Base-by-base conservation (phyloP, 1,284 basidiomycete genomes). In the Sporisorium graminicola region DNA sequence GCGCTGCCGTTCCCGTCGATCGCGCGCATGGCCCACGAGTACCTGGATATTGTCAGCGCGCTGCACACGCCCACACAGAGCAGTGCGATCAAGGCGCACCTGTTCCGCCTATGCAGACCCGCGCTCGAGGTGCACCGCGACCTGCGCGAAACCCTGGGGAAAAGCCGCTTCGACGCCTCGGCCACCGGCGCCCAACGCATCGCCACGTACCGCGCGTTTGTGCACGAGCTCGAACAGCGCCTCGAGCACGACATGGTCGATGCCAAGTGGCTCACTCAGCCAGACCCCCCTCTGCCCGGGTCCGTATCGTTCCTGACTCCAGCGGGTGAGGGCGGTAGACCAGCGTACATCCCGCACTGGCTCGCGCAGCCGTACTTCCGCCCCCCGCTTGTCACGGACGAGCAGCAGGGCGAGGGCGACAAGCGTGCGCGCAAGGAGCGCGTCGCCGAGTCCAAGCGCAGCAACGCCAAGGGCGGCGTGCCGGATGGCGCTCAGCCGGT, bases 61-160 rank as follows among this genome's bases (percentile, higher is more conserved):
- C 89, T 95, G 20, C 89, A 90, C 81, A 96, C 94, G 2, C 88
- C 89, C 1, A 95, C 95, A 3, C 84, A 89, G 1, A 85, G 89
- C 33, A 91, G 91, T 70, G 93, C 93, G 0, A 90, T 98, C 77
- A 96, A 97, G 84, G 92, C 93, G 0, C 96, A 99, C 82, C 84
- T 99, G 33, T 98, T 98, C 90, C 94, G 96, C 84, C 87, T 98
- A 26, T 90, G 97, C 86, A 90, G 92, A 0, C 93, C 94, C 0
- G 92, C 91, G 0, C 87, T 98, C 33, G 88, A 87, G 20, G 81
- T 88, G 37, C 91, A 94, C 78, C 88, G 87, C 0, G 93, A 95
- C 81, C 85, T 97, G 51, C 88, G 95, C 24, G 91, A 92, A 66
- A 87, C 87, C 78, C 85, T 95, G 4, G 93, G 92, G 0, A 88